Conservation (phyloP, 2,329 filamentous ascomycete genomes). For the Neonectria ditissima region DNA sequence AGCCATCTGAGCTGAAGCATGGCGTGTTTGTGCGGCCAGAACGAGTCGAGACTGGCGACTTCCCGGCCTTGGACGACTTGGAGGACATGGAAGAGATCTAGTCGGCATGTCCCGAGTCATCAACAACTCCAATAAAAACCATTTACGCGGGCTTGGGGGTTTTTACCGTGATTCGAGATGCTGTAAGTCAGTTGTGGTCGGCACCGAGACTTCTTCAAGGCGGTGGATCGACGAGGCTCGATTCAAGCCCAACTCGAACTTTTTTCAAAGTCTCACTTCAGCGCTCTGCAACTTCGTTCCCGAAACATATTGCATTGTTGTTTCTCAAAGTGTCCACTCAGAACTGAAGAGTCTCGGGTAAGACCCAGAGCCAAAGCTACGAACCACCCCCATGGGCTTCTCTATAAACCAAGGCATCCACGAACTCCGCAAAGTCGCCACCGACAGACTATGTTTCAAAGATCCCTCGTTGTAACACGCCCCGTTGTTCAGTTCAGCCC, state of each 20-base stretch:
- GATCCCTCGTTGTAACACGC: not conserved
- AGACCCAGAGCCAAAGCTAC: conserved; percentile 7
- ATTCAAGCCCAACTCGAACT: not conserved
- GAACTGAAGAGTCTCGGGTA: conserved; percentile 7
- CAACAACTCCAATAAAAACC: not conserved
- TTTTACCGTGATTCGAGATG: not conserved
- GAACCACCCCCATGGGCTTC: conserved; percentile 9
- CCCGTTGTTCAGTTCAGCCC: conserved; percentile 2
- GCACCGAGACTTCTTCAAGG: not conserved
- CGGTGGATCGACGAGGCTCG: too few relatives aligned
- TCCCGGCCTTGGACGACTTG: conserved; percentile 75
- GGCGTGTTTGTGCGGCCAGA: conserved; percentile 85
- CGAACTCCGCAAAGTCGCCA: not conserved
- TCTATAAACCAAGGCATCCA: conserved; percentile 6
- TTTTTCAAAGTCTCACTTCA: not conserved
- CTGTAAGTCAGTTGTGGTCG: not conserved
- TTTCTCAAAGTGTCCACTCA: not conserved
- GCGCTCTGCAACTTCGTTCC: not conserved
- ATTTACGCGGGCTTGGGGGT: not conserved
- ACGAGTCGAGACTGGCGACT: conserved; percentile 81
- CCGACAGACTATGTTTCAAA: conserved; percentile 16
- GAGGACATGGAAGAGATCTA: conserved; percentile 83
- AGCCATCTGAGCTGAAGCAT: conserved; percentile 72
- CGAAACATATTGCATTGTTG: not conserved
- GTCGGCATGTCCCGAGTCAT: not conserved